Evolutionary conservation across 2,329 filamentous ascomycete genomes (phyloP), one percentile per base, ranked within the genome.

Genomic region (Dryadomyces sulphureus): DNA sequence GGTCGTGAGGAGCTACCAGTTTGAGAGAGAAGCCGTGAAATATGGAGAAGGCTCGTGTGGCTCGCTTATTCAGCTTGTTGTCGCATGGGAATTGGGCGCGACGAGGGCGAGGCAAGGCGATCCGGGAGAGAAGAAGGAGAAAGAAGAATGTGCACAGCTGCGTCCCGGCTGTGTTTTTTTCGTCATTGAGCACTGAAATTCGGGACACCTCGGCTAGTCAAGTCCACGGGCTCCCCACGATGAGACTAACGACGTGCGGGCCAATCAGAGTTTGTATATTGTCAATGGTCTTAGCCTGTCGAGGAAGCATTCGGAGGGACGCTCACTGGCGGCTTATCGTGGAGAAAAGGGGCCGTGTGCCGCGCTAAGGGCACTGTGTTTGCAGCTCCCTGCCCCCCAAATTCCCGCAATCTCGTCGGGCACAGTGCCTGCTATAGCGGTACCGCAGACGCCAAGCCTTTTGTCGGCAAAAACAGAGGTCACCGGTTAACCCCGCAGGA

Each of bases 121-220:
- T 20, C n/a, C 8, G 38, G 16, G 12, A 24, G 25, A 45, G 25
- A 24, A 40, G 44, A 44, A 17, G 8, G 38, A 20, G 19, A 47
- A 35, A 40, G 16, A 12, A 34, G 14, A 24, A 22, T 19, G 34
- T 36, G 34, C 34, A 14, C 38, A 36, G 16, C 16, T 34, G 41
- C 43, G 41, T 43, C 20, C 42, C 30, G 19, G 27, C 25, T 34
- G 20, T n/a, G 39, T 43, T 49, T 48, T 43, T 48, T 46, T 44
- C 45, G 36, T 45, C 43, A 47, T 36, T 51, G 50, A 52, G 48
- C 48, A 51, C 47, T 22, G 49, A 50, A 51, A 50, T 50, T 54
- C 52, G 52, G 52, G 50, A 50, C 50, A 52, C 50, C 52, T 54
- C 52, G 52, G 52, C 44, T 54, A 50, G 49, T 46, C 35, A 27